Evolutionary conservation across 352 stramenopile genomes (phyloP).

Genomic region (Pythium dissimile): DNA sequence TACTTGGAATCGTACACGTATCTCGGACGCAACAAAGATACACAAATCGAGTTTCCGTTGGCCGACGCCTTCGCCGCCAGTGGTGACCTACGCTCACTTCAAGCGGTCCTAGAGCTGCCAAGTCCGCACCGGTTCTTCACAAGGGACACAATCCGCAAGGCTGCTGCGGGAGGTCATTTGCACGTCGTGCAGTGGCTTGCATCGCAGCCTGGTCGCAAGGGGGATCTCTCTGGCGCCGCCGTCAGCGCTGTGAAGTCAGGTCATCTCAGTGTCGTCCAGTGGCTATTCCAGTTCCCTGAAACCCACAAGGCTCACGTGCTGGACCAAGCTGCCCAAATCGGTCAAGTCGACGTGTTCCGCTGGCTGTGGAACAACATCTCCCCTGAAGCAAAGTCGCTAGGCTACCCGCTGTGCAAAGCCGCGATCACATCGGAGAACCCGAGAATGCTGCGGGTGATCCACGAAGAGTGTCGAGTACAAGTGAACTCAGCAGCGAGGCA

Average conservation of each 20-base stretch:
- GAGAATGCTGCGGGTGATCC: neutral
- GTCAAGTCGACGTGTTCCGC: neutral
- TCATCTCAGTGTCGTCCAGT: constrained; percentile 7
- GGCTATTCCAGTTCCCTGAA: constrained; percentile 2
- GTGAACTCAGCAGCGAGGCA: neutral
- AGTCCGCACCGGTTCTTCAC: neutral
- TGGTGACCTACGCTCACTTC: neutral
- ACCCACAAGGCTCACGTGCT: neutral
- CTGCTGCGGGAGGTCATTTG: neutral
- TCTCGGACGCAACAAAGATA: neutral
- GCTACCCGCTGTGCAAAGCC: neutral
- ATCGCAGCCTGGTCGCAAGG: neutral
- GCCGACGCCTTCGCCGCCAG: neutral
- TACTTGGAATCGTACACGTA: neutral
- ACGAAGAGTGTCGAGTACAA: neutral
- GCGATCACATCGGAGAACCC: neutral
- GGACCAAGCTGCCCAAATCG: neutral
- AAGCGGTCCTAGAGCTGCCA: neutral
- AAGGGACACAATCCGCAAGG: neutral
- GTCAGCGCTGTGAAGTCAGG: neutral
- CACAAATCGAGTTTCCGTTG: neutral
- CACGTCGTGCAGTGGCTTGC: constrained; percentile 2
- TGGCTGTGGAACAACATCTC: neutral
- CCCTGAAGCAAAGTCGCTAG: neutral
- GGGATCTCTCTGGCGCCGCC: neutral